These are phyloP conservation scores for Pholiota conissans DNA, from an alignment of 768 basidiomycete genomes.

Conservation along the genomic window DNA sequence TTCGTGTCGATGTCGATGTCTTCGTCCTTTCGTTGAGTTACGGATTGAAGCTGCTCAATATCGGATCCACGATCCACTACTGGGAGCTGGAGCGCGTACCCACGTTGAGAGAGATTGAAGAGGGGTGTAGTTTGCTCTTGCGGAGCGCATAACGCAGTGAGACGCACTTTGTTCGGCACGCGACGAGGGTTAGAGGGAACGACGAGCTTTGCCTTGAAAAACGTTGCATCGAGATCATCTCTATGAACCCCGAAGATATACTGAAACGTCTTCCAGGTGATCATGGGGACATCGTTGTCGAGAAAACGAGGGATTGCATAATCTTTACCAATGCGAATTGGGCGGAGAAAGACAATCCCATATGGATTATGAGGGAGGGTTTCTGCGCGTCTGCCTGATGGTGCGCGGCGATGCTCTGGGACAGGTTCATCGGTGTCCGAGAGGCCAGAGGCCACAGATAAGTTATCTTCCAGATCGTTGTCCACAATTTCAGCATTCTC, in stretches of 20 bases:
- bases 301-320: slow-evolving; percentile 8
- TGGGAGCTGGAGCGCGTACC: neutral
- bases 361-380: neutral
- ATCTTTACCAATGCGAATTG: slow-evolving; percentile 4
- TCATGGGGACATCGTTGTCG: neutral
- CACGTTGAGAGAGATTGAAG: slow-evolving; percentile 4
- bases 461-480: neutral
- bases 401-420: neutral
- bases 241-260: neutral
- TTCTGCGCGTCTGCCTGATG: neutral
- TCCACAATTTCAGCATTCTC: neutral
- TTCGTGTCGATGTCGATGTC: slow-evolving; percentile 10
- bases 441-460: neutral
- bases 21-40: neutral
- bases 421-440: neutral
- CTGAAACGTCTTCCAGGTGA: neutral
- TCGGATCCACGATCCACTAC: slow-evolving; percentile 7
- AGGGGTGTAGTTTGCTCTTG: neutral
- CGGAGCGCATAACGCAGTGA: neutral
- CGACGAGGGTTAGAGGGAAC: neutral
- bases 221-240: neutral
- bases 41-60: neutral
- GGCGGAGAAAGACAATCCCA: slow-evolving; percentile 11
- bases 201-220: neutral
- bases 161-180: neutral